Evolutionary conservation across 495 filamentous ascomycete genomes (phyloP).

Genomic region (Darksidea phi): DNA sequence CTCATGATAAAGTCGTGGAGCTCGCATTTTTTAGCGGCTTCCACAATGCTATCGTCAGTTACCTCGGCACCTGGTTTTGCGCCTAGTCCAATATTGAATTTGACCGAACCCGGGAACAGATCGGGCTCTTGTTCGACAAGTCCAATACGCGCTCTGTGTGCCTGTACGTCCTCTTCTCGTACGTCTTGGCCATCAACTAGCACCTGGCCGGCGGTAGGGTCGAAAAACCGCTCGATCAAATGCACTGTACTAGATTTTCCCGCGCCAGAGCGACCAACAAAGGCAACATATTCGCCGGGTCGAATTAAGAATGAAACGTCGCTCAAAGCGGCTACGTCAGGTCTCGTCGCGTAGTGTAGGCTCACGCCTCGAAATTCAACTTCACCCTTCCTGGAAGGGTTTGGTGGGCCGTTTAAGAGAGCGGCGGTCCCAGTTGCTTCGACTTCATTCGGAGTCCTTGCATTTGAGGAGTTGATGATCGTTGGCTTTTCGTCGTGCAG

Average conservation of each 20-base stretch:
- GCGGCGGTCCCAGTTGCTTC: too few relatives aligned
- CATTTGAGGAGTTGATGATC: too few relatives aligned
- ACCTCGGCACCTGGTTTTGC: constrained; percentile 11
- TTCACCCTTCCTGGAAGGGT: background rate
- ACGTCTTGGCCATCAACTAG: constrained; percentile 42
- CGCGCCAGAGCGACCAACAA: constrained; percentile 58
- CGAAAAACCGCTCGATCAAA: constrained; percentile 58
- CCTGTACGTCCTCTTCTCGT: constrained; percentile 6
- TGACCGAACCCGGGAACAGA: constrained; percentile 36
- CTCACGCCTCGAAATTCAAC: constrained; percentile 54
- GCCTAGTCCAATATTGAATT: constrained; percentile 36
- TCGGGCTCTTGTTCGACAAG: constrained; percentile 39
- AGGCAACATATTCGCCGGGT: constrained; percentile 48
- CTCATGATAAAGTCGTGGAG: constrained; percentile 45
- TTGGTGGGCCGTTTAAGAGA: too few relatives aligned
- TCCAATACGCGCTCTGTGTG: constrained; percentile 16
- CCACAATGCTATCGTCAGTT: constrained; percentile 23
- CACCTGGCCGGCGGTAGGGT: constrained; percentile 43
- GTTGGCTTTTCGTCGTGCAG: too few relatives aligned
- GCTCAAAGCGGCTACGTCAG: constrained; percentile 44
- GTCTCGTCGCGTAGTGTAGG: constrained; percentile 56
- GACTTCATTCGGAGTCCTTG: too few relatives aligned
- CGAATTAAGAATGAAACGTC: constrained; percentile 47
- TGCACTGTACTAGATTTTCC: constrained; percentile 59
- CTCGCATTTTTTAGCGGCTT: constrained; percentile 27